Evolutionary conservation across 768 basidiomycete species (phyloP).

Genomic region (Psilocybe azurescens): DNA sequence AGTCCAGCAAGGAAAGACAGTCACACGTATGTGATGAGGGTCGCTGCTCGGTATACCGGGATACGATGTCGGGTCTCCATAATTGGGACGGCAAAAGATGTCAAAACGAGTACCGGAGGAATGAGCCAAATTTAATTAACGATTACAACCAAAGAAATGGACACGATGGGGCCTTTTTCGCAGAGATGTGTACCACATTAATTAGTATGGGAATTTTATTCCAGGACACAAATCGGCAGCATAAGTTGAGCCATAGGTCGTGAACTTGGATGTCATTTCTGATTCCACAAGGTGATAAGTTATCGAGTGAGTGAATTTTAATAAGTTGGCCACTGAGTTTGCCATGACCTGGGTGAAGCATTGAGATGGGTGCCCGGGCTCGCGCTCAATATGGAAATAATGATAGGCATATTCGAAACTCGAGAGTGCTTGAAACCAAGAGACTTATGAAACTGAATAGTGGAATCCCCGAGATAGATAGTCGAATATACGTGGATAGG

Average conservation of each 20-base stretch:
- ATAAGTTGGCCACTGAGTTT: too few species aligned
- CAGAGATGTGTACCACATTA: not conserved
- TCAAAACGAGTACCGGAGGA: not conserved
- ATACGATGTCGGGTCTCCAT: not conserved
- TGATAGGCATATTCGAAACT: too few species aligned
- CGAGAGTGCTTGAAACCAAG: too few species aligned
- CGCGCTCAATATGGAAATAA: too few species aligned
- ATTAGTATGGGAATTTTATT: not conserved
- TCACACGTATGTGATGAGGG: slow-evolving; percentile 12
- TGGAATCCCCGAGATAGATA: too few species aligned
- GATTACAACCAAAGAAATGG: not conserved
- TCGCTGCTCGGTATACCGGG: slow-evolving; percentile 13
- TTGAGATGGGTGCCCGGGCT: too few species aligned
- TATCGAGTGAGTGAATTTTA: not conserved
- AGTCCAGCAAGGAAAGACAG: not conserved
- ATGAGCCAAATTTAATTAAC: not conserved
- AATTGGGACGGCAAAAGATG: not conserved
- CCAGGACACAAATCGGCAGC: not conserved
- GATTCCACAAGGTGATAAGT: not conserved
- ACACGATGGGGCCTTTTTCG: not conserved
- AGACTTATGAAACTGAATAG: too few species aligned
- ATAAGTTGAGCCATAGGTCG: not conserved
- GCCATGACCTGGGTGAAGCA: too few species aligned
- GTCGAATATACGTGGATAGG: too few species aligned
- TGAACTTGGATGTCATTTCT: not conserved